Conservation (phyloP, 2,329 filamentous ascomycete genomes). For the Diaporthe sp. region DNA sequence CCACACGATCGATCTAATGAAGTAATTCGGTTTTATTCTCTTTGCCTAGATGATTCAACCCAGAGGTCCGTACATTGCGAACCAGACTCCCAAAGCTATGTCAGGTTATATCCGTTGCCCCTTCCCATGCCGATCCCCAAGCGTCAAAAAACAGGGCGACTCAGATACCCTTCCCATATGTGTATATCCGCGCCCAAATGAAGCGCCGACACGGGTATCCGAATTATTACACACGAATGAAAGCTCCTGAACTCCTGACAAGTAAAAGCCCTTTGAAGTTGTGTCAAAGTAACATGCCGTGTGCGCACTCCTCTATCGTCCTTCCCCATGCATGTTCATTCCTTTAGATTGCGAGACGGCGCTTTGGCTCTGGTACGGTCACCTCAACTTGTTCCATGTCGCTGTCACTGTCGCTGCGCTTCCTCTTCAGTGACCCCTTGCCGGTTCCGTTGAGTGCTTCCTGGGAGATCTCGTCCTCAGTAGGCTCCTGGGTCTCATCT, state of each 20-base stretch:
- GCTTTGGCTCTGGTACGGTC: slow-evolving; percentile 28
- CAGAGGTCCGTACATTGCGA: neutral
- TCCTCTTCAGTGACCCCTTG: slow-evolving; percentile 41
- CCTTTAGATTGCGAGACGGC: slow-evolving; percentile 8
- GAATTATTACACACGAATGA: slow-evolving; percentile 28
- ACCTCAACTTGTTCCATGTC: slow-evolving; percentile 31
- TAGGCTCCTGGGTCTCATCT: slow-evolving; percentile 47
- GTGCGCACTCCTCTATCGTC: neutral
- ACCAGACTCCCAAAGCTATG: slow-evolving; percentile 19
- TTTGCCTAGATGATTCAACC: neutral
- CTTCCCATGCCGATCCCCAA: neutral
- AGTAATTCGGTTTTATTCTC: neutral
- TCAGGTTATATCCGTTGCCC: slow-evolving; percentile 7
- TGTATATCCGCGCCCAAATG: slow-evolving; percentile 1
- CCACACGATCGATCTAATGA: neutral
- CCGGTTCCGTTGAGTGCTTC: slow-evolving; percentile 44
- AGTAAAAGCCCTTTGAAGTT: slow-evolving; percentile 19
- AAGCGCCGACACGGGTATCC: slow-evolving; percentile 33
- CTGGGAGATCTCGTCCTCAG: slow-evolving; percentile 45
- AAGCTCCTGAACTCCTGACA: slow-evolving; percentile 9
- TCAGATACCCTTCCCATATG: slow-evolving; percentile 32
- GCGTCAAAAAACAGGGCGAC: slow-evolving; percentile 7
- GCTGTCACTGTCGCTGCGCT: slow-evolving; percentile 40
- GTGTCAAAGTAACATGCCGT: slow-evolving; percentile 3
- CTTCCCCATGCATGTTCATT: neutral